A percentile compares a stretch with the other conserved stretches of the same genome.
These are phyloP conservation scores for Chamaecrista fasciculata DNA, from an alignment of 306 rosid species.

Conservation along the genomic window DNA sequence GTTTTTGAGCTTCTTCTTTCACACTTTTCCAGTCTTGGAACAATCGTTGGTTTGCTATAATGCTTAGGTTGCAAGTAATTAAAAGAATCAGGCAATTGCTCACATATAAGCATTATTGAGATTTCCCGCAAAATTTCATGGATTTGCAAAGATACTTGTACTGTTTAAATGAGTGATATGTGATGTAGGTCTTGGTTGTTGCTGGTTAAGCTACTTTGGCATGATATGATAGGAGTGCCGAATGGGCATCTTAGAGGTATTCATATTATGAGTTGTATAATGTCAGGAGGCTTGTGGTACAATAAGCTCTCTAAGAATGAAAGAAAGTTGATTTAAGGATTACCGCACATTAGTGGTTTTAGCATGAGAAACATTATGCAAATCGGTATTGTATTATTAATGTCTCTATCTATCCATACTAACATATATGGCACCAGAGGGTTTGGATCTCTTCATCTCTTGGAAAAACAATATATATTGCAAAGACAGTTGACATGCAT, in stretches of 20 bases:
- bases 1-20: background rate
- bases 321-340: background rate
- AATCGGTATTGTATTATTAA: background rate
- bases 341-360: background rate
- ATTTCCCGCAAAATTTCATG: background rate
- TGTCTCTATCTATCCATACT: background rate
- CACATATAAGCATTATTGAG: too few species aligned
- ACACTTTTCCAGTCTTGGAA: background rate
- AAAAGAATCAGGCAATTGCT: background rate
- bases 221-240: conserved; percentile 20
- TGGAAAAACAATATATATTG: too few species aligned
- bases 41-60: background rate
- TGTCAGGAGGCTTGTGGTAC: conserved; percentile 19
- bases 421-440: too few species aligned
- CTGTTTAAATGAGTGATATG: conserved; percentile 21
- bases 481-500: background rate
- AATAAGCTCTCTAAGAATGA: conserved; percentile 6
- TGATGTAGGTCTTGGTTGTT: conserved; percentile 9
- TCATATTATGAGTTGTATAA: background rate
- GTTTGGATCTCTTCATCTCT: too few species aligned
- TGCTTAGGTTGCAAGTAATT: background rate
- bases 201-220: conserved; percentile 5
- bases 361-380: background rate
- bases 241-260: background rate
- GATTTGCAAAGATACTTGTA: background rate